Evolutionary conservation across 2,329 filamentous ascomycete species (phyloP), one percentile per base, ranked within the genome.

Genomic region (Podosphaera fusca): DNA sequence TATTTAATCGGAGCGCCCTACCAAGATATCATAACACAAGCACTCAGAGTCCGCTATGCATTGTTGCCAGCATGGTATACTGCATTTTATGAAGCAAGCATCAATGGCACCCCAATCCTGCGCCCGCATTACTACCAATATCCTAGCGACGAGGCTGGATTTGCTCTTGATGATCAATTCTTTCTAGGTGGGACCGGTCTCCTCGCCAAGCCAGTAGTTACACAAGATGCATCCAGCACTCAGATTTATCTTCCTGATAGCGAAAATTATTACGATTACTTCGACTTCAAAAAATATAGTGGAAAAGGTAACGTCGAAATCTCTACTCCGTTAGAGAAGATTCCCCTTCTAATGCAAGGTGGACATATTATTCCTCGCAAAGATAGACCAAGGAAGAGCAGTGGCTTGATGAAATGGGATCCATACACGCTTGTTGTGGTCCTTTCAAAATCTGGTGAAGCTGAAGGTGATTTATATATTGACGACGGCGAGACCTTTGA

Each of bases 401-500:
- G 81, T 58, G 82, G 85, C 29, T 75, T 95, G 51, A 96, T 96
- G 92, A 84, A 80, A 64, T 94, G 82, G 69, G 92, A 98, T 68
- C 89, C 94, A 46, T 95, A 95, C 72, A 98, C 92, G 0, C 78
- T 98, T 1, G 82, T 98, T 1, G 75, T 96, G 2, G 78, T 79
- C 0, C 73, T 94, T 14, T 74, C 79, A 62, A 78, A 80, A 62
- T 74, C 78, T 36, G 81, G 84, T 56, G 79, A 82, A 64, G 87
- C 90, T 0, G 78, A 83, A 53, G 92, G 92, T 34, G 82, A 85
- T 54, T 73, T 98, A 6, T 98, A 98, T 66, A 74, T 87, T 35
- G 92, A 98, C 66, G 92, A 98, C 62, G 92, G 92, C 53, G 89
- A 96, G 70, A 85, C 84, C 0, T 98, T 89, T 63, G 87, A 95